Conservation (phyloP, 345 rosid genomes). For the Salix caprea region DNA sequence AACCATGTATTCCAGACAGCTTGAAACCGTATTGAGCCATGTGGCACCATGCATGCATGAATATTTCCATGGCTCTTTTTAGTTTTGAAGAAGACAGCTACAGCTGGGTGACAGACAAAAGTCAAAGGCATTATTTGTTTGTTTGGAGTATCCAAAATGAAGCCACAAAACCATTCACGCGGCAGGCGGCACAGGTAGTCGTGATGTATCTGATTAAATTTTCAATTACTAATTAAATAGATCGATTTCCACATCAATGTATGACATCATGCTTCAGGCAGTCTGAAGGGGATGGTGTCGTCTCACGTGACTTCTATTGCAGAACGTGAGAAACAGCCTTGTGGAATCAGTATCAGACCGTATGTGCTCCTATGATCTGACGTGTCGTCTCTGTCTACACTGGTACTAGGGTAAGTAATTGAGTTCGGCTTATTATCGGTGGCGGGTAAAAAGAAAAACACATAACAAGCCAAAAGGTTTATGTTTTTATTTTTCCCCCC, state of each 20-base stretch:
- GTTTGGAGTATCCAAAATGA: not conserved
- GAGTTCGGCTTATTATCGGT: not conserved
- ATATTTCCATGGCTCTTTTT: not conserved
- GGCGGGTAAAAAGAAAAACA: no score
- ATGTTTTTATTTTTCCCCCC: no score
- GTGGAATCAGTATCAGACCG: not conserved
- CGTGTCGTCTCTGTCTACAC: not conserved
- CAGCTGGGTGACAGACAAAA: not conserved
- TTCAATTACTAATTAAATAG: no score
- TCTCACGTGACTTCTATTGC: not conserved
- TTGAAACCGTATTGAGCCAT: not conserved
- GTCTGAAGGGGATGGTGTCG: not conserved
- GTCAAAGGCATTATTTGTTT: not conserved
- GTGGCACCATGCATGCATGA: not conserved
- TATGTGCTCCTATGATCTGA: not conserved
- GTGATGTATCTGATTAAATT: no score
- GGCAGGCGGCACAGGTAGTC: not conserved
- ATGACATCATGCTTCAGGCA: not conserved
- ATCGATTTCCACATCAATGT: not conserved
- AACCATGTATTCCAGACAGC: not conserved
- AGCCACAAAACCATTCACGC: not conserved
- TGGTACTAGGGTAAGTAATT: not conserved
- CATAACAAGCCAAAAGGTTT: no score
- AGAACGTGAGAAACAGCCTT: not conserved
- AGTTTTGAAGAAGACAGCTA: not conserved